Percentiles rank a stretch among this genome's conserved stretches.
phyloP scores from a whole-genome alignment of 176 grass and related monocot genomes.

The Poa pratensis region DNA sequence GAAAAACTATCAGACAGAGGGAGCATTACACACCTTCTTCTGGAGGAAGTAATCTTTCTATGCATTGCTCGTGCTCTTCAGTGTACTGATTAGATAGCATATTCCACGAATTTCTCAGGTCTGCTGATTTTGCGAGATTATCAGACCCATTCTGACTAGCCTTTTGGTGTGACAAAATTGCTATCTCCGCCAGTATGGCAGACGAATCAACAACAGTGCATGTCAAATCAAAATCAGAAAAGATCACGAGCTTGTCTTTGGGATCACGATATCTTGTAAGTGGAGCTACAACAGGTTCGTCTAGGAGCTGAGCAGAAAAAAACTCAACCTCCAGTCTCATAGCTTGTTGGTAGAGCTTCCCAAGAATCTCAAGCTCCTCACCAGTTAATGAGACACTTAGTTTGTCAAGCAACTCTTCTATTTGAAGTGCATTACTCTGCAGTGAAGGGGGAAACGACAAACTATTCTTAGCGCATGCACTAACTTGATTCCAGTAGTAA shows the following conservation, averaged over 20 bases:
- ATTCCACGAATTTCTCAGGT: constrained; percentile 80
- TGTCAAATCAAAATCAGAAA: constrained; percentile 99
- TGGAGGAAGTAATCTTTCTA: constrained; percentile 74
- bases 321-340: constrained; percentile 89
- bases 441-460: not conserved
- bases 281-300: constrained; percentile 70
- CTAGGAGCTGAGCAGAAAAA: constrained; percentile 63
- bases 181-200: constrained; percentile 88
- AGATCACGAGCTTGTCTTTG: constrained; percentile 69
- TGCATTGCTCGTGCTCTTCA: constrained; percentile 86
- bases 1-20: constrained; percentile 39
- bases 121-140: constrained; percentile 54
- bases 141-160: constrained; percentile 61
- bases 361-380: constrained; percentile 89
- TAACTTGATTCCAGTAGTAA: constrained; percentile 26
- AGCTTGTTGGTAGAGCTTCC: constrained; percentile 87
- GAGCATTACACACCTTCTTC: constrained; percentile 60
- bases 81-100: constrained; percentile 77
- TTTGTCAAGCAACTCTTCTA: constrained; percentile 96
- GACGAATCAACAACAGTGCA: constrained; percentile 94
- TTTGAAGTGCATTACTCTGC: constrained; percentile 75
- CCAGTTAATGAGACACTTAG: constrained; percentile 88
- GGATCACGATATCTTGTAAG: constrained; percentile 70
- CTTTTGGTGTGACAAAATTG: constrained; percentile 79
- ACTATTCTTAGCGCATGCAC: constrained; percentile 25